A percentile compares a stretch with the other conserved stretches of the same genome.
These are phyloP conservation scores for Suillus occidentalis DNA, from an alignment of 768 basidiomycete species.

Conservation along the genomic window DNA sequence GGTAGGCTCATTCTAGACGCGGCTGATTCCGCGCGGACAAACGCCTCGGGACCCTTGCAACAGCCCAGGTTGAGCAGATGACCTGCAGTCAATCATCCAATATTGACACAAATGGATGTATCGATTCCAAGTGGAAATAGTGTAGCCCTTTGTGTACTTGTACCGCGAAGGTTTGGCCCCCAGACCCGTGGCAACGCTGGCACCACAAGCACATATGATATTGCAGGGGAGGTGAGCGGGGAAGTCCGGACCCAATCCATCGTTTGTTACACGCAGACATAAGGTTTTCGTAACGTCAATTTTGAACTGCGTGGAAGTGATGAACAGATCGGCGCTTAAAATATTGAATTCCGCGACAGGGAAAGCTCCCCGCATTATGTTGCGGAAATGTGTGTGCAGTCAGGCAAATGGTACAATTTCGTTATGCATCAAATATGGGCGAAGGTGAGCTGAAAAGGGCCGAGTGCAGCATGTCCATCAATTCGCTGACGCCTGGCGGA, in stretches of 20 bases:
- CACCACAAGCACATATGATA: background rate
- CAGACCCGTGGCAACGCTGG: background rate
- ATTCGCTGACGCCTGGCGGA: background rate
- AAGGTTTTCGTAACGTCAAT: background rate
- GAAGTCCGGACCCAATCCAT: background rate
- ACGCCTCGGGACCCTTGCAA: background rate
- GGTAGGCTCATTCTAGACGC: background rate
- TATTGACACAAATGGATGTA: background rate
- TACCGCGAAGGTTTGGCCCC: background rate
- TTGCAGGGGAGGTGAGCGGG: background rate
- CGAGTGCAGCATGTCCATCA: background rate
- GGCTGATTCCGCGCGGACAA: slow-evolving; percentile 1
- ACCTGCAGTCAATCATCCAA: background rate
- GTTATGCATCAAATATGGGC: background rate
- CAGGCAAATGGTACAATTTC: background rate
- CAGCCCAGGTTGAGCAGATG: background rate
- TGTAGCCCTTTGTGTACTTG: background rate
- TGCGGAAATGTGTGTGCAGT: background rate
- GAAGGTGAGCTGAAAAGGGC: background rate
- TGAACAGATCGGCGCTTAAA: background rate
- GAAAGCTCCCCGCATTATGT: background rate
- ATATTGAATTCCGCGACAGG: slow-evolving; percentile 1
- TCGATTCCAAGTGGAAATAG: background rate
- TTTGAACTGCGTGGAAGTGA: background rate
- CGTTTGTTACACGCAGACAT: background rate